phyloP scores from a whole-genome alignment of 1,284 basidiomycete species.

The Tranzscheliella williamsii region DNA sequence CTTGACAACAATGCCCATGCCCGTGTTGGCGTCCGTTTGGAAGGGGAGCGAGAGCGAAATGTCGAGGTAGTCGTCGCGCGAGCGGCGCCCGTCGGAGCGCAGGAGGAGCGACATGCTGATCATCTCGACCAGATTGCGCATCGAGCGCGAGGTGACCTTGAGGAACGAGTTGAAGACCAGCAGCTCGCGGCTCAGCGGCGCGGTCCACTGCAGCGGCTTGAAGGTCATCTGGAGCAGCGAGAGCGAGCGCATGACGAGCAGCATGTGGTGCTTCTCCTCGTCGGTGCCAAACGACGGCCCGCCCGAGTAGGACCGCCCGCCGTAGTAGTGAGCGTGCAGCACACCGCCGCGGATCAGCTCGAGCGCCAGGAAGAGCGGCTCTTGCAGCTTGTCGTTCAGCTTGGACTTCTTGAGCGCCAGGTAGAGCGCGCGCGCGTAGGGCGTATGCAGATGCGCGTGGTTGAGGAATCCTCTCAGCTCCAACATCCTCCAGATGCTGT shows the following conservation, averaged over 20 bases:
- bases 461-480: constrained; percentile 94
- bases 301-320: constrained; percentile 82
- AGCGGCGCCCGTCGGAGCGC: constrained; percentile 79
- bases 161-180: constrained; percentile 98
- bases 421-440: constrained; percentile 82
- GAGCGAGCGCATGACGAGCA: constrained; percentile 92
- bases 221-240: constrained; percentile 90
- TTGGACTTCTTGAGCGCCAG: constrained; percentile 75
- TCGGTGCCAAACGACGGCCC: constrained; percentile 82
- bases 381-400: constrained; percentile 97
- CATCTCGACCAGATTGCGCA: constrained; percentile 87
- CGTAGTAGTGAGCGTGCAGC: constrained; percentile 90
- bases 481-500: constrained; percentile 96
- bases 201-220: constrained; percentile 69
- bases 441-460: constrained; percentile 80
- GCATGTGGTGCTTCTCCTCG: constrained; percentile 72
- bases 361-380: constrained; percentile 86
- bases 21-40: constrained; percentile 94
- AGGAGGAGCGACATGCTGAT: constrained; percentile 89
- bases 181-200: constrained; percentile 90
- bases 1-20: constrained; percentile 95
- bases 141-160: constrained; percentile 81
- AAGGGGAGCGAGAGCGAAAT: constrained; percentile 75
- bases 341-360: constrained; percentile 87
- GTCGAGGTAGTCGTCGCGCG: constrained; percentile 88